Base-by-base conservation (phyloP, 352 stramenopile species). In the Globisporangium camurandrum region DNA sequence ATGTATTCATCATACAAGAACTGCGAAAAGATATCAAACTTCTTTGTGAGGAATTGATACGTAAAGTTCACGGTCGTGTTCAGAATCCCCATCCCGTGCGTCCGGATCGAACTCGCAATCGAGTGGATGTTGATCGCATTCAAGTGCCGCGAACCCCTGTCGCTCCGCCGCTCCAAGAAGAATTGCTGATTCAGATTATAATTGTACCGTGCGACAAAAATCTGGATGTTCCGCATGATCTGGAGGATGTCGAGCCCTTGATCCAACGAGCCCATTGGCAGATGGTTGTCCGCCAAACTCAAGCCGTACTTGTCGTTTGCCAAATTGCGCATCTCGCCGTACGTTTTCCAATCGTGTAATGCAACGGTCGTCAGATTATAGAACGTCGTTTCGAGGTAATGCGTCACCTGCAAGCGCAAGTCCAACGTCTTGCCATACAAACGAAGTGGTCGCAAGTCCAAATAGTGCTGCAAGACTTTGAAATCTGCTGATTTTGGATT, bases 151-250 rank as follows among this genome's bases (percentile, higher is more conserved):
- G 86, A 93, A 19, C 90, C 89, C 38, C 93, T 88, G 57, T 97
- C 87, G 45, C 84, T 88, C 36, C 75, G 78, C 24, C 88, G 80
- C 55, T 98, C 88, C 31, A 98, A 64, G 59, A 98, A 98, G 51
- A 95, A 88, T 54, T 98, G 93, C 64, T 97, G 88, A 59, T 97
- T 97, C 49, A 98, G 64, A 46, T 98, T 97, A 71, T 98, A 98
- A 65, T 96, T 97, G 76, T 93, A 96, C 14, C 76, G 64, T 19
- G 72, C 72, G 12, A 94, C 84, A 46, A 97, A 97, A 39, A 95
- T 86, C 66, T 97, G 75, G 58, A 98, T 97, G 62, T 97, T 97
- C 45, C 90, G 86, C 88, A 98, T 96, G 61, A 98, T 97, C 63
- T 97, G 88, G 20, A 98, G 63, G 41, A 98, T 88, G 62, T 98